Conservation (phyloP, 1,284 basidiomycete genomes). For the Peniophora sp. region DNA sequence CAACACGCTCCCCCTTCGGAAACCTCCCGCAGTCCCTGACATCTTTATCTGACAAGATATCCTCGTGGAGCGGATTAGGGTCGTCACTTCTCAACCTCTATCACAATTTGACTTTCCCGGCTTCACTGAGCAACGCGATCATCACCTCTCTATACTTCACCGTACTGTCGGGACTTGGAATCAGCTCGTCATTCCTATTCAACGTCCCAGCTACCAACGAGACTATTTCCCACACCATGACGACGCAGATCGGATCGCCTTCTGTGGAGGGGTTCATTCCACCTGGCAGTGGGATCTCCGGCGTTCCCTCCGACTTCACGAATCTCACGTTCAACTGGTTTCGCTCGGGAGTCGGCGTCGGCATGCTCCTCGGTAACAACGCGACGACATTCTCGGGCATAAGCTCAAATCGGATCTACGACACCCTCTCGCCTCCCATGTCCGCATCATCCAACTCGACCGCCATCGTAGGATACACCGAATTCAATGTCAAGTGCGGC, state of each 20-base stretch:
- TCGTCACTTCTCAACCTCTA: conserved; percentile 9
- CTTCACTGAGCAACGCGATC: neutral
- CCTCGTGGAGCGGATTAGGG: conserved; percentile 14
- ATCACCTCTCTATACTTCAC: neutral
- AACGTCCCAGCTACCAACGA: neutral
- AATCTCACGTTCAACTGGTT: neutral
- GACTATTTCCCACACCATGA: neutral
- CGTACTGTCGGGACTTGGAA: neutral
- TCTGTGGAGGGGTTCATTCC: neutral
- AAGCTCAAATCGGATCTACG: neutral
- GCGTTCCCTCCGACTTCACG: neutral
- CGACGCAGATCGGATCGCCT: neutral
- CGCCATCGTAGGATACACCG: neutral
- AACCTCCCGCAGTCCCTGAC: conserved; percentile 10
- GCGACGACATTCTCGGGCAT: neutral
- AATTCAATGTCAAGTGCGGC: neutral
- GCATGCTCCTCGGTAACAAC: neutral
- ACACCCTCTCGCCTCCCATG: neutral
- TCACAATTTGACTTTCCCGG: neutral
- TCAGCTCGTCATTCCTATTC: neutral
- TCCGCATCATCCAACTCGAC: neutral
- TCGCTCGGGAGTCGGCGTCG: neutral
- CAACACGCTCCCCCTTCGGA: neutral
- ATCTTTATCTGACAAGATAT: conserved; percentile 10
- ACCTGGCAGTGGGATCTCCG: neutral